Evolutionary conservation across 2,329 filamentous ascomycete genomes (phyloP).

Genomic region (Penicillium paneum): DNA sequence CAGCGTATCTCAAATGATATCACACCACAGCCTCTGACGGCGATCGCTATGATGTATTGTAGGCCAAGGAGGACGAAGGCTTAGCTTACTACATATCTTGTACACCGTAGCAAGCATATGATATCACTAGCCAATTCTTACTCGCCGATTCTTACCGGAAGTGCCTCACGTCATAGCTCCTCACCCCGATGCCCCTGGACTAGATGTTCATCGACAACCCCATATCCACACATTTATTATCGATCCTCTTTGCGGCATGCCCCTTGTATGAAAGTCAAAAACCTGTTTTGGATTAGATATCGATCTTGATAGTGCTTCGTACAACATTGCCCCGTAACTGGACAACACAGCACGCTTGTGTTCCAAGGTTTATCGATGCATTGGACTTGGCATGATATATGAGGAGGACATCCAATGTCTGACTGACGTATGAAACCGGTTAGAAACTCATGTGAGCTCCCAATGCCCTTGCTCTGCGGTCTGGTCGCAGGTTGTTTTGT

Average conservation of each 20-base stretch:
- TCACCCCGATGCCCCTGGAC: neutral
- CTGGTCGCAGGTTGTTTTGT: neutral
- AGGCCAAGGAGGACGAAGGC: neutral
- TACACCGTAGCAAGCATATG: neutral
- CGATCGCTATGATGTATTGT: neutral
- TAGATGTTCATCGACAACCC: neutral
- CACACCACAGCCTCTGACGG: conserved; percentile 2
- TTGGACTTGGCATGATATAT: neutral
- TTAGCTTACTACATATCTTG: neutral
- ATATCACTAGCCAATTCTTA: neutral
- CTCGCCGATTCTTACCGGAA: neutral
- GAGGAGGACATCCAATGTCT: neutral
- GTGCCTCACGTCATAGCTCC: neutral
- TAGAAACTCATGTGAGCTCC: neutral
- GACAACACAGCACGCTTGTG: neutral
- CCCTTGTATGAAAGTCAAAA: neutral
- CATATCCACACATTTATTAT: neutral
- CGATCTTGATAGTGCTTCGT: neutral
- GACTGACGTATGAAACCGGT: neutral
- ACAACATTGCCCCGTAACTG: neutral
- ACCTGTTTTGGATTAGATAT: neutral
- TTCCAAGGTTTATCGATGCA: neutral
- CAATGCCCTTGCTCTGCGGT: too few relatives aligned
- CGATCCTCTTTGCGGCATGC: neutral
- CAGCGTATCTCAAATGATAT: conserved; percentile 7